phyloP scores from a whole-genome alignment of 2,329 filamentous ascomycete species.

The Colletotrichum aenigma region DNA sequence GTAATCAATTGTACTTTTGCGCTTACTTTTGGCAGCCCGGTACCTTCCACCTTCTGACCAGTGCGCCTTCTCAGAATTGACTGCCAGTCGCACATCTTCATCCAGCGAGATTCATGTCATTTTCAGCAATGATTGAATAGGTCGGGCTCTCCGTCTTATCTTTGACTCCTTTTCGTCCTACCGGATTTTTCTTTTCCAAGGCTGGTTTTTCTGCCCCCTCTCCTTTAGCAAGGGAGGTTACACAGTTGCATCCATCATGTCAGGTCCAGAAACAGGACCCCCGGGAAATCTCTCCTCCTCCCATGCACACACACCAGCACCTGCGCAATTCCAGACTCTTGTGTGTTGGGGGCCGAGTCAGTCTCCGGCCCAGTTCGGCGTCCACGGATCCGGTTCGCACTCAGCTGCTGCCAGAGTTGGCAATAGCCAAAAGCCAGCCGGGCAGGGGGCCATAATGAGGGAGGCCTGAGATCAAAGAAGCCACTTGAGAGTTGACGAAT shows the following conservation, averaged over 20 bases:
- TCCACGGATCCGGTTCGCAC: neutral
- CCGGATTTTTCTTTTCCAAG: neutral
- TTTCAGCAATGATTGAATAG: neutral
- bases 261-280: neutral
- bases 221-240: neutral
- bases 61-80: neutral
- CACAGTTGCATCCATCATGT: neutral
- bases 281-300: neutral
- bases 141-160: neutral
- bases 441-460: neutral
- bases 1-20: neutral
- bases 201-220: neutral
- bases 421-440: neutral
- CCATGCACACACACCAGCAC: neutral
- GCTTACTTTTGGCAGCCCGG: neutral
- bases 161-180: neutral
- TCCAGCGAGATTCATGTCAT: neutral
- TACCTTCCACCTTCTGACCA: neutral
- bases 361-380: neutral
- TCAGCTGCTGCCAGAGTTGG: neutral
- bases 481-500: neutral
- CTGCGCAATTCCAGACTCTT: neutral
- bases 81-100: neutral
- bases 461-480: neutral
- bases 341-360: constrained; percentile 7